These are phyloP conservation scores for Ustilago sp. DNA, from an alignment of 1,284 basidiomycete species.

Conservation along the genomic window DNA sequence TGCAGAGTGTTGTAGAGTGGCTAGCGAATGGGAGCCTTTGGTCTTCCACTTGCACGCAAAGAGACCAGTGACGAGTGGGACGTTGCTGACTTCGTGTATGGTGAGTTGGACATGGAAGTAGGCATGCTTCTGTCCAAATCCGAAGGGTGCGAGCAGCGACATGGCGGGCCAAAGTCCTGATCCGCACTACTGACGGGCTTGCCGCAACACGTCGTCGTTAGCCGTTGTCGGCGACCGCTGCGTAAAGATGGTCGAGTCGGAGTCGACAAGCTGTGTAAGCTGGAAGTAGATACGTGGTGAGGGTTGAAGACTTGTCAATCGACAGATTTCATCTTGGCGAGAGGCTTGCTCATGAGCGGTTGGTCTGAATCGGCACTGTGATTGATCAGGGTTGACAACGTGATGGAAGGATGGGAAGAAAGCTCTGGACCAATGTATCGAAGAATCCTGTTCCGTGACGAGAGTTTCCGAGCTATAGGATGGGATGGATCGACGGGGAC, in stretches of 20 bases:
- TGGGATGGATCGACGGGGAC: not conserved
- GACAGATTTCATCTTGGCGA: conserved; percentile 8
- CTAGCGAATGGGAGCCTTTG: conserved; percentile 73
- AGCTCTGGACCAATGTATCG: not conserved
- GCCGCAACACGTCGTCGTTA: not conserved
- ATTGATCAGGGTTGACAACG: not conserved
- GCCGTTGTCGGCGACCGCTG: not conserved
- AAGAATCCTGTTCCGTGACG: not conserved
- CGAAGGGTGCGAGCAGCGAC: conserved; percentile 61
- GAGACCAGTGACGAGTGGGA: conserved; percentile 80
- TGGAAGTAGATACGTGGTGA: not conserved
- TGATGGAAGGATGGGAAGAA: not conserved
- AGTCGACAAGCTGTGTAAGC: not conserved
- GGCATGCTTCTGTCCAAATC: conserved; percentile 73
- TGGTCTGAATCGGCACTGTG: not conserved
- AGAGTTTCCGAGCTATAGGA: not conserved
- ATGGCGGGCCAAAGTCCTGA: conserved; percentile 16
- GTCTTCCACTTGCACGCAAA: conserved; percentile 82
- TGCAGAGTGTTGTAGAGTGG: conserved; percentile 45
- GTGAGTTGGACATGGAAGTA: conserved; percentile 77
- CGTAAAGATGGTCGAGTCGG: not conserved
- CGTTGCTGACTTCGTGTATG: conserved; percentile 80
- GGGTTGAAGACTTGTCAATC: not conserved
- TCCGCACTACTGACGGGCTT: not conserved
- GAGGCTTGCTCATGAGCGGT: not conserved